Evolutionary conservation across 495 filamentous ascomycete species (phyloP).

Genomic region (Neurospora discreta): DNA sequence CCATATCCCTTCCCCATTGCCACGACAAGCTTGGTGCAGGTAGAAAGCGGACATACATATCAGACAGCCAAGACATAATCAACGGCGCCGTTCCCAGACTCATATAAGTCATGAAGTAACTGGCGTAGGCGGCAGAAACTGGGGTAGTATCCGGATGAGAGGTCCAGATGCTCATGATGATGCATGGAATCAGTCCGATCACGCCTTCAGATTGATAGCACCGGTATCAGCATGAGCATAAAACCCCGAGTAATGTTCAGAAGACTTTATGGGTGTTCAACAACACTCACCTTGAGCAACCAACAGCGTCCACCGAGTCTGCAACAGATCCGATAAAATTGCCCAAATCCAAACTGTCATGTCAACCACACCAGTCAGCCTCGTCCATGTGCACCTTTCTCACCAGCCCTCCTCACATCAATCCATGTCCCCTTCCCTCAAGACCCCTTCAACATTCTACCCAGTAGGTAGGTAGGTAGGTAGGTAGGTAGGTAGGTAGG

Average conservation of each 20-base stretch:
- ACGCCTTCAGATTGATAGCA: too few species aligned
- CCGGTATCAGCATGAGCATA: too few species aligned
- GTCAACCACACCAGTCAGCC: neutral
- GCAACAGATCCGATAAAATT: slow-evolving; percentile 25
- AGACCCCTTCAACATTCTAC: too few species aligned
- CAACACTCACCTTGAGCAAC: slow-evolving; percentile 21
- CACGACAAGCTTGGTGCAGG: neutral
- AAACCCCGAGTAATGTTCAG: too few species aligned
- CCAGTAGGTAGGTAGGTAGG: too few species aligned
- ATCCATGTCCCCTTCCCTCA: too few species aligned
- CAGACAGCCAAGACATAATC: slow-evolving; percentile 30
- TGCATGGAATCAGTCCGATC: slow-evolving; percentile 27
- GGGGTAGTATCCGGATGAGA: slow-evolving; percentile 18
- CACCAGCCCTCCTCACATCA: too few species aligned
- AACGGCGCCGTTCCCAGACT: slow-evolving; percentile 28
- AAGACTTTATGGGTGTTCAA: too few species aligned
- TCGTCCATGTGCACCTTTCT: too few species aligned
- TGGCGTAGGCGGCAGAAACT: slow-evolving; percentile 24
- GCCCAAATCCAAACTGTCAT: slow-evolving; percentile 29
- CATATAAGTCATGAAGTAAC: slow-evolving; percentile 29
- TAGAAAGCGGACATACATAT: slow-evolving; percentile 14
- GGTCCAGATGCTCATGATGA: slow-evolving; percentile 31
- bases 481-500: neutral
- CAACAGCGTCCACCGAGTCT: slow-evolving; percentile 26
- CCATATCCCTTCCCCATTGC: neutral